A percentile compares a stretch with the other conserved stretches of the same genome.
Conservation (phyloP, 768 basidiomycete genomes). For the Terana coerulea region DNA sequence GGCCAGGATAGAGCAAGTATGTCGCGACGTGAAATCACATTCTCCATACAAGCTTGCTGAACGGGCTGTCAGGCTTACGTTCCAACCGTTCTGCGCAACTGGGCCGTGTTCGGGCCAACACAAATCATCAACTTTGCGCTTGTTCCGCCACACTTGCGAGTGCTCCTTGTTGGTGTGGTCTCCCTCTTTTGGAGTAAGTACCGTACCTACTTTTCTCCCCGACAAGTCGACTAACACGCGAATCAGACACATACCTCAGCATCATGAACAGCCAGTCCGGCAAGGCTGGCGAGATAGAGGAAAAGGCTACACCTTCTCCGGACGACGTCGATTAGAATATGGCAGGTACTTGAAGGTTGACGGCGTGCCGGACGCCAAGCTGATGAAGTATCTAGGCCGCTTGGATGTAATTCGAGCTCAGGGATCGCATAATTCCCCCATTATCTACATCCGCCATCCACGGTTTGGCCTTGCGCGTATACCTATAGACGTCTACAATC, state of each 20-base stretch:
- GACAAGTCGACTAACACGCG: not conserved
- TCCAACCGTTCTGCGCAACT: constrained; percentile 73
- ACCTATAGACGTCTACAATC: too few species aligned
- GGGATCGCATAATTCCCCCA: too few species aligned
- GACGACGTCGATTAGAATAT: too few species aligned
- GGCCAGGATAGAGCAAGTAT: constrained; percentile 39
- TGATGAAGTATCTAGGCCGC: too few species aligned
- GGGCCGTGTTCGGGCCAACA: constrained; percentile 73
- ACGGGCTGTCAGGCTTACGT: constrained; percentile 50
- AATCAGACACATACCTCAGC: constrained; percentile 28
- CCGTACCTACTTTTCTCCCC: not conserved
- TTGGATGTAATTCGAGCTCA: too few species aligned
- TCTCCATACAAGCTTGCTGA: not conserved
- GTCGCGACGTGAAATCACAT: not conserved
- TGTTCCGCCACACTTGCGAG: constrained; percentile 73
- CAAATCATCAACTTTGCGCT: constrained; percentile 78
- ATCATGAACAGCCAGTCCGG: constrained; percentile 28
- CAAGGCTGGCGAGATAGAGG: too few species aligned
- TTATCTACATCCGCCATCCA: too few species aligned
- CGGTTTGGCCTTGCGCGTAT: too few species aligned
- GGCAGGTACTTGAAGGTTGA: too few species aligned
- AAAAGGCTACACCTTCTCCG: too few species aligned
- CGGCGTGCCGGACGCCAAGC: too few species aligned
- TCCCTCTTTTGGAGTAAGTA: constrained; percentile 80
- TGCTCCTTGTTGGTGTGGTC: constrained; percentile 70